Conservation (phyloP, 176 grass and related monocot genomes). For the Cymbopogon citratus region DNA sequence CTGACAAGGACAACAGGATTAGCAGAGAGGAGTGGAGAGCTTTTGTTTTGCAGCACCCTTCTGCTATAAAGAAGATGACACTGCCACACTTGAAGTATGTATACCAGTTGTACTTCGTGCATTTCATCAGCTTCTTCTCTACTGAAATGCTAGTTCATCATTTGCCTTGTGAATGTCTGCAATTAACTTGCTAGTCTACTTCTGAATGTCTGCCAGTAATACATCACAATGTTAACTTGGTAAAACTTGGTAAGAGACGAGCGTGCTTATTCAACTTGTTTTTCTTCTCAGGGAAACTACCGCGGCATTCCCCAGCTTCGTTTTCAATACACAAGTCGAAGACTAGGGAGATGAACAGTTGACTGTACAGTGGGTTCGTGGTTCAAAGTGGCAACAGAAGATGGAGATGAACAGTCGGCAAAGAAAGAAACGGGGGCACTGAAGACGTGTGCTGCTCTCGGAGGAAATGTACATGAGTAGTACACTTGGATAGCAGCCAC, state of each 20-base stretch:
- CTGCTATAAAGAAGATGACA: slow-evolving; percentile 72
- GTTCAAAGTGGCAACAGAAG: background rate
- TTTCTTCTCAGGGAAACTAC: slow-evolving; percentile 43
- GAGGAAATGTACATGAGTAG: background rate
- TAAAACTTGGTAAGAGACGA: background rate
- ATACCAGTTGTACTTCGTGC: background rate
- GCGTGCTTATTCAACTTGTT: background rate
- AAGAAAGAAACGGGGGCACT: background rate
- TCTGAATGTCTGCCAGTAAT: background rate
- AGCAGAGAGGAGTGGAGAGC: slow-evolving; percentile 55
- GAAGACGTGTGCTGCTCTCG: background rate
- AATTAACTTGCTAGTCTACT: background rate
- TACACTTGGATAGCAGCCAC: too few species aligned
- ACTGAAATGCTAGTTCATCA: background rate
- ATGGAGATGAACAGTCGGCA: background rate
- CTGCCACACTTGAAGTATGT: slow-evolving; percentile 59
- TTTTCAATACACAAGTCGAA: slow-evolving; percentile 61
- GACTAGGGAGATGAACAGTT: slow-evolving; percentile 10
- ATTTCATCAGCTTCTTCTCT: slow-evolving; percentile 13
- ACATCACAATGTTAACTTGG: background rate
- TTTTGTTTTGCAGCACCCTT: slow-evolving; percentile 48
- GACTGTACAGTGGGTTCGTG: background rate
- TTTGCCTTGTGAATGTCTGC: background rate
- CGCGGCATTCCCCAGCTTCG: slow-evolving; percentile 51
- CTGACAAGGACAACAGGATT: slow-evolving; percentile 49